Conservation (phyloP, 768 basidiomycete genomes). For the Brasilioporus rufonigricans region DNA sequence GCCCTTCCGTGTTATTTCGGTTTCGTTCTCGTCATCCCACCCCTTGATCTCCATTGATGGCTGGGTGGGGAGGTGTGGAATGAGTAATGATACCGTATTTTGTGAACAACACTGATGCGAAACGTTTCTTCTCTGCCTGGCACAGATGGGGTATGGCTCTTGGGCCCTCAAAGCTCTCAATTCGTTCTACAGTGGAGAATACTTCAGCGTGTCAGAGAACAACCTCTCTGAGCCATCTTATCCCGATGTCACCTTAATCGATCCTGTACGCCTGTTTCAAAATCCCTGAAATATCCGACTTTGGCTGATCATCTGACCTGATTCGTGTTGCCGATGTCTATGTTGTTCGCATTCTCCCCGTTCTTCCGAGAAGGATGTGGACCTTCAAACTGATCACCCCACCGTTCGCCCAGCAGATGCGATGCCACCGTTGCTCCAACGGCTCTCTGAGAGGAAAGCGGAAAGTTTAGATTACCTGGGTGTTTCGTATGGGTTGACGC, state of each 20-base stretch:
- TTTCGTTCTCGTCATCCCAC: neutral
- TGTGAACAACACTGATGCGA: conserved; percentile 1
- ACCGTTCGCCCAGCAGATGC: conserved; percentile 65
- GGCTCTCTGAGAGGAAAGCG: conserved; percentile 85
- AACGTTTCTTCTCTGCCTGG: neutral
- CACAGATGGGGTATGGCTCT: conserved; percentile 95
- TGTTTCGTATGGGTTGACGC: conserved; percentile 93
- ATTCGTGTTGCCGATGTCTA: neutral
- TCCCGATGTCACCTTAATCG: conserved; percentile 53
- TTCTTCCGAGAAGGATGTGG: conserved; percentile 36
- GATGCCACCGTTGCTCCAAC: conserved; percentile 93
- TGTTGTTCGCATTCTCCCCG: neutral
- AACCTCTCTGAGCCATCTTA: conserved; percentile 49
- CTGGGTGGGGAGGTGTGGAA: neutral
- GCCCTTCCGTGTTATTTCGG: neutral
- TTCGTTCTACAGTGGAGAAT: conserved; percentile 90
- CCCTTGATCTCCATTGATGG: neutral
- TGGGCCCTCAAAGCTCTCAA: conserved; percentile 85
- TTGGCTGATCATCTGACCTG: conserved; percentile 1
- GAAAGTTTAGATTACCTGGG: conserved; percentile 92
- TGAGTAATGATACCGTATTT: neutral
- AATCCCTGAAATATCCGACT: neutral
- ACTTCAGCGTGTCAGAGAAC: conserved; percentile 80
- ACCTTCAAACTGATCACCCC: conserved; percentile 76
- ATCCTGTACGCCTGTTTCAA: conserved; percentile 36